Evolutionary conservation across 345 rosid species (phyloP).

Genomic region (Chamaenerion angustifolium): DNA sequence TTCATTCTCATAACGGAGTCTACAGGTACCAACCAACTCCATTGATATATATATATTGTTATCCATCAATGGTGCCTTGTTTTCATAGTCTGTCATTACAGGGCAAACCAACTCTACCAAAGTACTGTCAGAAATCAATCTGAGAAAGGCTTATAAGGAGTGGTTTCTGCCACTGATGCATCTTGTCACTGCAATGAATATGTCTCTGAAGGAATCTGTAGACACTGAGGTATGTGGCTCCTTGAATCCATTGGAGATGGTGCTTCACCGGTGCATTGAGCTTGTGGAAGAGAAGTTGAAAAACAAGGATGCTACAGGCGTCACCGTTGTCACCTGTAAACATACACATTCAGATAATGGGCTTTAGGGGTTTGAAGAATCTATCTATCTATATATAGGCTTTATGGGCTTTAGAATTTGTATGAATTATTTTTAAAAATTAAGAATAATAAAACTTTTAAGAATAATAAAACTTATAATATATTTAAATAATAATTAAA

Average conservation of each 20-base stretch:
- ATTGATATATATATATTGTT: neutral
- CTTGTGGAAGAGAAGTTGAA: constrained; percentile 64
- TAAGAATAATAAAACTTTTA: too few species aligned
- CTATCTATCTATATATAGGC: too few species aligned
- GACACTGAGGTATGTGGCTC: constrained; percentile 19
- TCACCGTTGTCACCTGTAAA: too few species aligned
- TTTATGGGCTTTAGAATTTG: too few species aligned
- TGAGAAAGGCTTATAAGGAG: constrained; percentile 46
- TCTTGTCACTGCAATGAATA: constrained; percentile 31
- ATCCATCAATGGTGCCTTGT: neutral
- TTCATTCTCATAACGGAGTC: constrained; percentile 46
- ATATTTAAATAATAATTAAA: too few species aligned
- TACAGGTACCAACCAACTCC: constrained; percentile 34
- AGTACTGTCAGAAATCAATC: constrained; percentile 36
- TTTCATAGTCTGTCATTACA: constrained; percentile 10
- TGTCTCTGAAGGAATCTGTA: constrained; percentile 28
- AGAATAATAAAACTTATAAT: too few species aligned
- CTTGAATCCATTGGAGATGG: constrained; percentile 53
- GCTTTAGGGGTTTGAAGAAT: too few species aligned
- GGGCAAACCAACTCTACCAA: constrained; percentile 35
- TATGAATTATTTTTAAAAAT: too few species aligned
- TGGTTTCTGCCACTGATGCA: constrained; percentile 83
- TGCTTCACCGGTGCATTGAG: constrained; percentile 71
- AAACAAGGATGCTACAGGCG: neutral
- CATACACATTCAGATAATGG: too few species aligned